Conservation (phyloP, 1,284 basidiomycete species). For the Ceratobasidium sp. region DNA sequence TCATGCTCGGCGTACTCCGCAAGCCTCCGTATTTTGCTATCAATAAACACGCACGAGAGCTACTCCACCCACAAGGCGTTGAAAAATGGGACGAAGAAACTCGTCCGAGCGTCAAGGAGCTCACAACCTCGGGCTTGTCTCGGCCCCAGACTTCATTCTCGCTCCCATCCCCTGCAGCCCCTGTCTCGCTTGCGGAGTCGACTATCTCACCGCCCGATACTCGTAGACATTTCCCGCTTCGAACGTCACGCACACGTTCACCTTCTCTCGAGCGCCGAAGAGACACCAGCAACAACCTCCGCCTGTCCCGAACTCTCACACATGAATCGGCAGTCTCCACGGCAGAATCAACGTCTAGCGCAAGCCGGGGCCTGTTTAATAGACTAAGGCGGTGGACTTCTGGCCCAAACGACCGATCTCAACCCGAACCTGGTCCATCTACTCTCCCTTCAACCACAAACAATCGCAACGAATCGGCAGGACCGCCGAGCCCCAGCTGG, state of each 20-base stretch:
- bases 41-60: slow-evolving; percentile 68
- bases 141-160: neutral
- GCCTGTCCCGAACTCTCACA: slow-evolving; percentile 29
- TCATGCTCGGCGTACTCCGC: slow-evolving; percentile 70
- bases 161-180: neutral
- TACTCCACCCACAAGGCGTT: slow-evolving; percentile 70
- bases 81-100: slow-evolving; percentile 40
- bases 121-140: slow-evolving; percentile 30
- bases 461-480: neutral
- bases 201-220: neutral
- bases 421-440: neutral
- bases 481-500: slow-evolving; percentile 5
- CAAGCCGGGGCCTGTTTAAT: neutral
- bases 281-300: neutral
- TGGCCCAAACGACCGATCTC: neutral
- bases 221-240: neutral
- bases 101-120: slow-evolving; percentile 31
- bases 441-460: neutral
- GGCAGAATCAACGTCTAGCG: neutral
- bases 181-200: neutral
- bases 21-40: slow-evolving; percentile 60
- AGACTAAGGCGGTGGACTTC: slow-evolving; percentile 25
- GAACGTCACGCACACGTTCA: neutral
- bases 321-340: slow-evolving; percentile 22
- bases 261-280: slow-evolving; percentile 26